Percentiles rank a stretch among this genome's conserved stretches.
Evolutionary conservation across 257 asterid species (phyloP).

Genomic region (Thymus quinquecostatus): DNA sequence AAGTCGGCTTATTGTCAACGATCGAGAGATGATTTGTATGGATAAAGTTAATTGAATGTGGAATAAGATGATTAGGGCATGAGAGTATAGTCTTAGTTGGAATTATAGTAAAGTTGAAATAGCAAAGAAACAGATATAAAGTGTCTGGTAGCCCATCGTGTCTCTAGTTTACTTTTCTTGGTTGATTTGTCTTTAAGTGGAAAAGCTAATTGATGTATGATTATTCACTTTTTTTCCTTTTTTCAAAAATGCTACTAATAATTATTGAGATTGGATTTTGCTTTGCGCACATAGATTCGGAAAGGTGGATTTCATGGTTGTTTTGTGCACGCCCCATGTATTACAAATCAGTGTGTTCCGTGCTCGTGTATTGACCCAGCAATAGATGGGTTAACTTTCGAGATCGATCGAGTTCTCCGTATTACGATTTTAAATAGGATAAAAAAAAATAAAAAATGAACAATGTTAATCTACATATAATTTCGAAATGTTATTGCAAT

Average conservation of each 20-base stretch:
- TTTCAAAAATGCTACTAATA: not conserved
- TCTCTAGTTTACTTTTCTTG: constrained; percentile 20
- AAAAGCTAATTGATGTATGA: constrained; percentile 1
- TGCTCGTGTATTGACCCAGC: too few species aligned
- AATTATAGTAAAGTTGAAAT: constrained; percentile 29
- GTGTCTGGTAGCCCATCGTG: constrained; percentile 30
- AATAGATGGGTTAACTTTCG: too few species aligned
- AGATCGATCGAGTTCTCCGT: too few species aligned
- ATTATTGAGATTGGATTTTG: not conserved
- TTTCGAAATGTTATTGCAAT: too few species aligned
- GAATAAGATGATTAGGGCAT: not conserved
- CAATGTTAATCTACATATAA: too few species aligned
- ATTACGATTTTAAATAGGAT: too few species aligned
- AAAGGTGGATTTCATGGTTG: constrained; percentile 11
- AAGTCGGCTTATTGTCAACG: too few species aligned
- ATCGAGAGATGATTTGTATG: too few species aligned
- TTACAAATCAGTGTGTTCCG: too few species aligned
- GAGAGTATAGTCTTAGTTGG: not conserved
- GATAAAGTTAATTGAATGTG: not conserved
- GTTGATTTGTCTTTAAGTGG: constrained; percentile 28
- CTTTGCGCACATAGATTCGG: not conserved
- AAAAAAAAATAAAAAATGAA: too few species aligned
- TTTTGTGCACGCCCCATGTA: constrained; percentile 19
- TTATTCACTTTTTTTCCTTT: not conserved
- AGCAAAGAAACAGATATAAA: constrained; percentile 1